phyloP scores from a whole-genome alignment of 2,329 filamentous ascomycete genomes.

The Penicillium sp. region DNA sequence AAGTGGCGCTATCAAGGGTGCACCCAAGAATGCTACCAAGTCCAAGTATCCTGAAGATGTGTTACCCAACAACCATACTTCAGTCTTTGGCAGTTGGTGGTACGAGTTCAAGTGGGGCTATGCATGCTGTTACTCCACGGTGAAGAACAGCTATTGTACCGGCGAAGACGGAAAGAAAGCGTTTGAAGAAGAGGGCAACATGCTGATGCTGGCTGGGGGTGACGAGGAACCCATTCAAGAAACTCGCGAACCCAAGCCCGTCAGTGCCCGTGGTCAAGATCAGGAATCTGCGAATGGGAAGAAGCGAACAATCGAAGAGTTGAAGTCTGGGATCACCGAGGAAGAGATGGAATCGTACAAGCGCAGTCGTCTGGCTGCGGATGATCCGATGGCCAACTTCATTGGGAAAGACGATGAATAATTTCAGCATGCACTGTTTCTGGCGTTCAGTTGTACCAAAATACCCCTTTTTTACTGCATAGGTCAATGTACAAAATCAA shows the following conservation, averaged over 20 bases:
- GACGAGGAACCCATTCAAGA: slow-evolving; percentile 13
- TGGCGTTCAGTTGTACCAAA: slow-evolving; percentile 22
- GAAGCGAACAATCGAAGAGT: slow-evolving; percentile 75
- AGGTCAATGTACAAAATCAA: background rate
- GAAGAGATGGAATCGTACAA: slow-evolving; percentile 85
- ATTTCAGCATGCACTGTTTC: slow-evolving; percentile 8
- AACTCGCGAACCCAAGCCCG: slow-evolving; percentile 25
- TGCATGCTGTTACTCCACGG: slow-evolving; percentile 85
- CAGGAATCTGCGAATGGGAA: slow-evolving; percentile 46
- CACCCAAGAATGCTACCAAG: slow-evolving; percentile 69
- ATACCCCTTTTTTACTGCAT: slow-evolving; percentile 20
- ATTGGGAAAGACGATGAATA: slow-evolving; percentile 63
- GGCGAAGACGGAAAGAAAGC: slow-evolving; percentile 82
- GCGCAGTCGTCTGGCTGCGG: slow-evolving; percentile 67
- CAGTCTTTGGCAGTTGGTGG: slow-evolving; percentile 98
- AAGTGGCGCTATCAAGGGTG: slow-evolving; percentile 83
- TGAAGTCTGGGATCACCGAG: slow-evolving; percentile 74
- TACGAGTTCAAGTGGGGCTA: slow-evolving; percentile 93
- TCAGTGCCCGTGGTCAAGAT: slow-evolving; percentile 27
- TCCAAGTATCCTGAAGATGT: slow-evolving; percentile 93
- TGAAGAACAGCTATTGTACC: slow-evolving; percentile 97
- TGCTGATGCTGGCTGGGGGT: slow-evolving; percentile 49
- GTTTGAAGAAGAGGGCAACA: slow-evolving; percentile 70
- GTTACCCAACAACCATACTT: slow-evolving; percentile 83
- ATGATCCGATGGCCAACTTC: slow-evolving; percentile 85